Evolutionary conservation across 1,139 yeast genomes (phyloP), one percentile per base, ranked within the genome.

Genomic region (Taphrina sp.): DNA sequence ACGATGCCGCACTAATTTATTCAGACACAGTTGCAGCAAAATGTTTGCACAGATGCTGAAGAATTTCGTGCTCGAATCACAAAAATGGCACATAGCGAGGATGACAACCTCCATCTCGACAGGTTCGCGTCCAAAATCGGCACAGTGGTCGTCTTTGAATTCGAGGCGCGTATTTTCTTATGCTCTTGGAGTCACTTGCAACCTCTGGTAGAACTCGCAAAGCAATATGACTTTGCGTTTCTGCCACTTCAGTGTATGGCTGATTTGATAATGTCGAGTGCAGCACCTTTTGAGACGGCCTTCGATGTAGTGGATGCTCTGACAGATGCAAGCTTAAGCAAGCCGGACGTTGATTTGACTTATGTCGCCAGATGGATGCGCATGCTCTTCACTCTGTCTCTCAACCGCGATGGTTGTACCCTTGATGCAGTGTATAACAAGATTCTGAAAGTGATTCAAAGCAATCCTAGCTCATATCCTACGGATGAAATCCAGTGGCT

Each of bases 401-500:
- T 58, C 5, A 53, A 53, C 3, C 58, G 57, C 7, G 54, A 49
- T 3, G 31, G 22, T 5, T 2, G 24, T 7, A 22, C n/a, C 7
- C 34, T 33, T 14, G 39, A 38, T 8, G 23, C 29, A 5, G 38
- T 38, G 14, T 23, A 29, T 10, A 8, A 34, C 22, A 51, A 49
- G 36, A 14, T 53, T 34, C 20, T 41, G 3, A n/a, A 52, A 17
- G 35, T 45, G 19, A 28, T 53, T 33, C 44, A 46, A 10, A 35
- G 28, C n/a, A 22, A 53, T 34, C 22, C 34, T 5, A 41, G 33
- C 10, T 35, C 49, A 17, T 60, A 60, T 45, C 62, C 62, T 7
- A 17, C 3, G 12, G 62, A 60, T 29, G 62, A 60, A 31, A 35
- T 58, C 2, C 61, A 59, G 16, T 59, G 61, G 61, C 52, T 60